A percentile compares a stretch with the other conserved stretches of the same genome.
These are phyloP conservation scores for Chalara sp. DNA, from an alignment of 2,329 filamentous ascomycete species.

Conservation along the genomic window DNA sequence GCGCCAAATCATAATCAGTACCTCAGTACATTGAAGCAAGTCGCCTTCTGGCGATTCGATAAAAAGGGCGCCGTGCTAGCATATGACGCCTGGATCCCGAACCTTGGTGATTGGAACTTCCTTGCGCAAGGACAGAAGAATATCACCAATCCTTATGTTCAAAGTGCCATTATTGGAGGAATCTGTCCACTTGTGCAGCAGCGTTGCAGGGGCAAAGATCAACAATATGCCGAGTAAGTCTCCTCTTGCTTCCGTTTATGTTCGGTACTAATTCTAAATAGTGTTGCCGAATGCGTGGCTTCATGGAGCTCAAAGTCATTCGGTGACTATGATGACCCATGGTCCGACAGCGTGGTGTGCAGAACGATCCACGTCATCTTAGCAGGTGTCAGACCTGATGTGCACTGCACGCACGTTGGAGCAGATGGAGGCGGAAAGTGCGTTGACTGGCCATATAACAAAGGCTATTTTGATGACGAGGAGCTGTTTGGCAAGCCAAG, in stretches of 20 bases:
- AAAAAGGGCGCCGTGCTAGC: constrained; percentile 33
- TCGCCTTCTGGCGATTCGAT: constrained; percentile 40
- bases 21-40: constrained; percentile 29
- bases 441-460: constrained; percentile 8
- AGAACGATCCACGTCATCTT: constrained; percentile 35
- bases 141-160: constrained; percentile 22
- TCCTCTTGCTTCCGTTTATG: background rate
- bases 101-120: constrained; percentile 31
- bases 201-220: constrained; percentile 30
- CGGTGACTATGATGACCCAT: constrained; percentile 35
- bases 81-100: constrained; percentile 39
- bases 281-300: constrained; percentile 27
- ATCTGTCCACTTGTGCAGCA: constrained; percentile 30
- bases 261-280: constrained; percentile 2
- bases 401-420: constrained; percentile 11
- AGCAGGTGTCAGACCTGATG: constrained; percentile 3
- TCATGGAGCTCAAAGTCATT: constrained; percentile 29
- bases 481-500: constrained; percentile 7
- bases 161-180: constrained; percentile 23
- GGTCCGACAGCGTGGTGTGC: constrained; percentile 38
- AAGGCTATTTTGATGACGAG: constrained; percentile 9
- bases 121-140: constrained; percentile 22
- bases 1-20: constrained; percentile 24
- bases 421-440: constrained; percentile 11
- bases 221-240: constrained; percentile 26